phyloP scores from a whole-genome alignment of 306 rosid species.

The Rosa chinensis region DNA sequence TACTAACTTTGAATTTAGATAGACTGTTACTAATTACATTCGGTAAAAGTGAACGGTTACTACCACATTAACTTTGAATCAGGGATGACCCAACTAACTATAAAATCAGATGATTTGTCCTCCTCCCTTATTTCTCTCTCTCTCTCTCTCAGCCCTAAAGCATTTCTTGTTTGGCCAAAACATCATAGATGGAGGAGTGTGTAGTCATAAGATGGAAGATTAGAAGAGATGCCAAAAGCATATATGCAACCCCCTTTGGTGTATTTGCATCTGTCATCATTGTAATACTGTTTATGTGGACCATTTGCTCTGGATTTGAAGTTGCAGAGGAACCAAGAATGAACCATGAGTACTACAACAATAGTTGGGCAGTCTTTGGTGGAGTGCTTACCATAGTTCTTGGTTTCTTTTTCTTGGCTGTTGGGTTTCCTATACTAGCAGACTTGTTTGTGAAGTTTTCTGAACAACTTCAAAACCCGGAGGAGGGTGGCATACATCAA shows the following conservation, averaged over 20 bases:
- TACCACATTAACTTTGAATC: not conserved
- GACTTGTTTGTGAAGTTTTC: constrained; percentile 46
- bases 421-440: constrained; percentile 54
- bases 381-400: constrained; percentile 49
- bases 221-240: not conserved
- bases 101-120: not conserved
- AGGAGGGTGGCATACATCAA: constrained; percentile 26
- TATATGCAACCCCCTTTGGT: constrained; percentile 25
- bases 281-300: constrained; percentile 36
- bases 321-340: constrained; percentile 28
- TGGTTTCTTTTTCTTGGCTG: constrained; percentile 45
- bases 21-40: not conserved
- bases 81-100: constrained; percentile 10
- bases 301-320: constrained; percentile 35
- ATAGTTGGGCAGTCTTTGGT: constrained; percentile 36
- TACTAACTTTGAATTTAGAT: not conserved
- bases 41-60: not conserved
- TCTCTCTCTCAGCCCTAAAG: not conserved
- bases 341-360: not conserved
- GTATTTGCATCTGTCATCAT: constrained; percentile 33
- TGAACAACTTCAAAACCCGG: constrained; percentile 38
- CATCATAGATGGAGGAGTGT: constrained; percentile 19
- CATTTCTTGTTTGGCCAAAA: not conserved
- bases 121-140: not conserved
- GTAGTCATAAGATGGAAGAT: constrained; percentile 25